Evolutionary conservation across 1,139 yeast genomes (phyloP), one percentile per base, ranked within the genome.

Genomic region (Candida albicans): DNA sequence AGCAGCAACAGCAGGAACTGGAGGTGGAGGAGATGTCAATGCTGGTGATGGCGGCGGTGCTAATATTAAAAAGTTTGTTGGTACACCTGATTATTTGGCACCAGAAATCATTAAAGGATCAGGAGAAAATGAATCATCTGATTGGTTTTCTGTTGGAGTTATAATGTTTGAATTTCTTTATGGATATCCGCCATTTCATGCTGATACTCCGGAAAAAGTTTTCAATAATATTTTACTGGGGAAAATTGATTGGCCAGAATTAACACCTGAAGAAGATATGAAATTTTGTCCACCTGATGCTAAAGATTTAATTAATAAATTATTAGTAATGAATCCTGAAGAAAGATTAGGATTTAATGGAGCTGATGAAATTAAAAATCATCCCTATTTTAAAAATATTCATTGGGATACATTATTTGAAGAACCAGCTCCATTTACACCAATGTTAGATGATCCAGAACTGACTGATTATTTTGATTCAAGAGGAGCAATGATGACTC

Each of bases 111-210:
- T 95, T 50, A 73, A 79, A 39, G 98, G 98, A 28, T 74, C 76
- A 6, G 88, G 89, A 0, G 97, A 93, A 61, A 89, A 84, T 50
- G 93, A 84, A 53, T 79, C 85, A 36, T 84, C 95, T 32, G 99
- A 95, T 69, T 95, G 99, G 99, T 95, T 99, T 99, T 88, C 98
- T 1, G 79, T 91, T 37, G 99, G 99, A 0, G 93, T 98, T 62
- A 90, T 95, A 13, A 67, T 91, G 48, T 95, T 93, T 70, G 99
- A 95, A 61, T 86, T 93, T 60, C 61, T 89, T 35, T 88, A 85
- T 60, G 99, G 99, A 0, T 87, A 83, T 58, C 97, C 99, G 0
- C 99, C 99, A 2, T 95, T 95, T 62, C 95, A 89, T 62, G 96
- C 88, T 1, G 71, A 73, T 6, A 75, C 91, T 0, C 96, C 97